These are phyloP conservation scores for Skeletonema menzelii DNA, from an alignment of 108 stramenopile genomes.

Conservation along the genomic window DNA sequence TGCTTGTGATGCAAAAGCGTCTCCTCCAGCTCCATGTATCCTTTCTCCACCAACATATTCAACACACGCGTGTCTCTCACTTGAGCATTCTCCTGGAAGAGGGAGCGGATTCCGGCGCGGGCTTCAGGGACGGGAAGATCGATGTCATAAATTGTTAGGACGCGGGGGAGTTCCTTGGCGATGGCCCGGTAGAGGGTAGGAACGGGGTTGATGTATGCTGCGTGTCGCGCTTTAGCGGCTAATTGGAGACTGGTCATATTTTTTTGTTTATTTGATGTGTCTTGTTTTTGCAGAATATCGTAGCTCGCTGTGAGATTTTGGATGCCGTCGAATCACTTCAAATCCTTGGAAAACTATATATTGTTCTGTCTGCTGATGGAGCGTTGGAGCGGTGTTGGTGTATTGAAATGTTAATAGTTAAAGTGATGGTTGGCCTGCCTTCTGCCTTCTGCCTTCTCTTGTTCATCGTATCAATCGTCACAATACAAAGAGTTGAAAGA, in stretches of 20 bases:
- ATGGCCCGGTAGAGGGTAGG: conserved; percentile 65
- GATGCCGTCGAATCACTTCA: not conserved
- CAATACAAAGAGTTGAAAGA: no score
- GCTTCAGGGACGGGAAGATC: conserved; percentile 76
- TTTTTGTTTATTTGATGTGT: not conserved
- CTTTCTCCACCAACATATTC: conserved; percentile 87
- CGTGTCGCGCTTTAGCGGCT: conserved; percentile 56
- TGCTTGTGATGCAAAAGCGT: conserved; percentile 93
- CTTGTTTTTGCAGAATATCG: not conserved
- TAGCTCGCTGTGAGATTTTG: not conserved
- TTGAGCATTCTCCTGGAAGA: conserved; percentile 69
- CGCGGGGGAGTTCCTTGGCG: conserved; percentile 85
- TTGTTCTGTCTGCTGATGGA: not conserved
- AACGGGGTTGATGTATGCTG: conserved; percentile 46
- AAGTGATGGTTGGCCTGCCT: no score
- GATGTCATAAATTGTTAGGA: conserved; percentile 90
- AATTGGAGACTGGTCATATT: conserved; percentile 66
- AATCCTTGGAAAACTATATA: not conserved
- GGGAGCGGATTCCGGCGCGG: conserved; percentile 57
- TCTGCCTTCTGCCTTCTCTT: no score
- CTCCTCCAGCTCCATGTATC: conserved; percentile 90
- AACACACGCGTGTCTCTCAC: conserved; percentile 80
- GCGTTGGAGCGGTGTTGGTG: no score
- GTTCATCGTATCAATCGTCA: no score
- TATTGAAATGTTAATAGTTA: no score